Conservation (phyloP, 1,284 basidiomycete genomes). For the Trametes versicolor region DNA sequence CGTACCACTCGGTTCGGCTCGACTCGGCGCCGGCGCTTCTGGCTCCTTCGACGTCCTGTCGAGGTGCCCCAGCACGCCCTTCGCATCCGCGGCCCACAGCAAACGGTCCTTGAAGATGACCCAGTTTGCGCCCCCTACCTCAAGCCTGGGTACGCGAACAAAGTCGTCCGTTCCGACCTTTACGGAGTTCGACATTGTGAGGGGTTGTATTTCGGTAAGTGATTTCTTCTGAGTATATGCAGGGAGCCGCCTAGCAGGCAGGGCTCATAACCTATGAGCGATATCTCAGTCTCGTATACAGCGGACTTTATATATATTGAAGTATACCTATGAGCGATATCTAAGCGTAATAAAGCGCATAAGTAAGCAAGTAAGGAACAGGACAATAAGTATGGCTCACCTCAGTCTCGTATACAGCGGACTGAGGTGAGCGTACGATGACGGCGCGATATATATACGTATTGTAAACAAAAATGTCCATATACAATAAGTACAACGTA, state of each 20-base stretch:
- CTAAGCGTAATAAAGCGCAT: neutral
- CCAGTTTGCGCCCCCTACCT: constrained; percentile 1
- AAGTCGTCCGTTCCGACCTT: constrained; percentile 5
- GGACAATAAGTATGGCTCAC: neutral
- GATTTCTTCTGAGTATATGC: neutral
- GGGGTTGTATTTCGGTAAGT: neutral
- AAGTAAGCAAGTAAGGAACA: neutral
- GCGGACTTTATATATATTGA: neutral
- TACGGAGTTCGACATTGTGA: constrained; percentile 3
- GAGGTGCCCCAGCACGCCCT: constrained; percentile 16
- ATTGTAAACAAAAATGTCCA: neutral
- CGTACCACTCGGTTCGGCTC: neutral
- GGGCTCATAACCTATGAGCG: constrained; percentile 8
- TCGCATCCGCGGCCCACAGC: constrained; percentile 16
- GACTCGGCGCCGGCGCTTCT: constrained; percentile 4
- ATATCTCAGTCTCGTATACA: constrained; percentile 4
- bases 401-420: constrained; percentile 2
- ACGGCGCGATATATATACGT: neutral
- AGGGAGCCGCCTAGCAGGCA: constrained; percentile 7
- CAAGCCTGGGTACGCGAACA: constrained; percentile 3
- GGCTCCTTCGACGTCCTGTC: constrained; percentile 19
- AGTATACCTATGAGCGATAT: neutral
- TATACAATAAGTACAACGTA: neutral
- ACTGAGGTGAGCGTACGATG: neutral
- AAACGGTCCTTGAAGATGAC: constrained; percentile 3